phyloP scores from a whole-genome alignment of 306 rosid species.

The Quercus bicolor region DNA sequence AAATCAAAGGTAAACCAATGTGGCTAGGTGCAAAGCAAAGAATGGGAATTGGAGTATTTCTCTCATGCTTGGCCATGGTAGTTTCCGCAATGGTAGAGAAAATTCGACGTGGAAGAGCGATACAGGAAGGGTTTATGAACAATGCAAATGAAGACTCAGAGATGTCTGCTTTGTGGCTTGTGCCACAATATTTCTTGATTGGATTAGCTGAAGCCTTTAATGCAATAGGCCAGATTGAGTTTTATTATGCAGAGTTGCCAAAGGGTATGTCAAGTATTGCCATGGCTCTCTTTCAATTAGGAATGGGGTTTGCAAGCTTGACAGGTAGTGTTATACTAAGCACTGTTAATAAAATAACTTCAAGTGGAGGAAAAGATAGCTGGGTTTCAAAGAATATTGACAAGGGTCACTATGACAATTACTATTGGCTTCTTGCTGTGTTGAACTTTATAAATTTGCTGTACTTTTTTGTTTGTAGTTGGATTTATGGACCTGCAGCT shows the following conservation, averaged over 20 bases:
- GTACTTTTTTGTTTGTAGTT: constrained; percentile 44
- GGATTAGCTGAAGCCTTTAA: constrained; percentile 69
- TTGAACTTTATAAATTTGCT: constrained; percentile 32
- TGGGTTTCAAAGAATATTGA: constrained; percentile 59
- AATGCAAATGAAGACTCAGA: constrained; percentile 36
- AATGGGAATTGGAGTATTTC: constrained; percentile 60
- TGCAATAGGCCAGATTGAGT: constrained; percentile 58
- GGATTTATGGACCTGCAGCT: constrained; percentile 56
- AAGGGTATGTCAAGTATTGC: constrained; percentile 70
- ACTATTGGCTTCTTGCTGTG: constrained; percentile 56
- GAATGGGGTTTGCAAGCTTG: constrained; percentile 49
- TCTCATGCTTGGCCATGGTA: constrained; percentile 37
- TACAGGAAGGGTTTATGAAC: constrained; percentile 24
- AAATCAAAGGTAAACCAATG: constrained; percentile 40
- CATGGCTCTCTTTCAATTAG: constrained; percentile 39
- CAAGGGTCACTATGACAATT: constrained; percentile 47
- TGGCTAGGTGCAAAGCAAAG: constrained; percentile 38
- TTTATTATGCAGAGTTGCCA: constrained; percentile 66
- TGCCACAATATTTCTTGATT: constrained; percentile 38
- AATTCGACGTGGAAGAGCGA: constrained; percentile 35
- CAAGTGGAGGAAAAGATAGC: constrained; percentile 48
- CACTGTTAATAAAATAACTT: constrained; percentile 38
- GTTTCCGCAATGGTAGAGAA: constrained; percentile 49
- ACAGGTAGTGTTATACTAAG: constrained; percentile 39
- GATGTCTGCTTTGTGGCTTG: constrained; percentile 70